Evolutionary conservation across 805 yeast species (phyloP).

Genomic region (Monosporozyma aerobia): DNA sequence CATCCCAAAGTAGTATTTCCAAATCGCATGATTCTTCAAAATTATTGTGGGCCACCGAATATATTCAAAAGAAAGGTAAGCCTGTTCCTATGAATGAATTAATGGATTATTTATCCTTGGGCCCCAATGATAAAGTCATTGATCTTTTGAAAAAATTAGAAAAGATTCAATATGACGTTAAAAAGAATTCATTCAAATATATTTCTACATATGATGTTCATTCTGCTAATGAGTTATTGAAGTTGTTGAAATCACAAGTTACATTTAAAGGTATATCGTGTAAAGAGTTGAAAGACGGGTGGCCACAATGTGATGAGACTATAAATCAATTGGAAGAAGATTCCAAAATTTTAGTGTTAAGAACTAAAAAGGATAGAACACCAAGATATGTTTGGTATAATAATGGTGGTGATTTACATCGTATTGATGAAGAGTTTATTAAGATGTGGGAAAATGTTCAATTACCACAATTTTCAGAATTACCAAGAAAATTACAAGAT

Average conservation of each 20-base stretch:
- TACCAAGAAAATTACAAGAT: constrained; percentile 68
- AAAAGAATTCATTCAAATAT: constrained; percentile 64
- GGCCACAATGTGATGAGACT: constrained; percentile 82
- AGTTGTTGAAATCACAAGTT: constrained; percentile 66
- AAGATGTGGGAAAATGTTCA: constrained; percentile 71
- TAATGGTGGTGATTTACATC: constrained; percentile 55
- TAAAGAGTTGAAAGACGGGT: constrained; percentile 67
- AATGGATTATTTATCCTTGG: constrained; percentile 50
- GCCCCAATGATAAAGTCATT: constrained; percentile 54
- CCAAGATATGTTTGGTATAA: constrained; percentile 94
- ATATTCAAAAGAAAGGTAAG: constrained; percentile 57
- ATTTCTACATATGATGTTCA: constrained; percentile 83
- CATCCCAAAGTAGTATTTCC: constrained; percentile 22
- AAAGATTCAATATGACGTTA: constrained; percentile 60
- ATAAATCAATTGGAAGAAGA: constrained; percentile 71
- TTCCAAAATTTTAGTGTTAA: constrained; percentile 67
- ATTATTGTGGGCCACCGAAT: constrained; percentile 84
- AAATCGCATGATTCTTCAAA: constrained; percentile 67
- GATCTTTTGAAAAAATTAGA: constrained; percentile 68
- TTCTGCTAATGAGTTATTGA: constrained; percentile 65
- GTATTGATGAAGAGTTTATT: constrained; percentile 72
- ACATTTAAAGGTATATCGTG: constrained; percentile 84
- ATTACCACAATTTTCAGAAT: constrained; percentile 72
- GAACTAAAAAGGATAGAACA: constrained; percentile 86
- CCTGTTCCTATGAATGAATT: constrained; percentile 62